Conservation (phyloP, 352 stramenopile genomes). For the Phytopythium sindhum region DNA sequence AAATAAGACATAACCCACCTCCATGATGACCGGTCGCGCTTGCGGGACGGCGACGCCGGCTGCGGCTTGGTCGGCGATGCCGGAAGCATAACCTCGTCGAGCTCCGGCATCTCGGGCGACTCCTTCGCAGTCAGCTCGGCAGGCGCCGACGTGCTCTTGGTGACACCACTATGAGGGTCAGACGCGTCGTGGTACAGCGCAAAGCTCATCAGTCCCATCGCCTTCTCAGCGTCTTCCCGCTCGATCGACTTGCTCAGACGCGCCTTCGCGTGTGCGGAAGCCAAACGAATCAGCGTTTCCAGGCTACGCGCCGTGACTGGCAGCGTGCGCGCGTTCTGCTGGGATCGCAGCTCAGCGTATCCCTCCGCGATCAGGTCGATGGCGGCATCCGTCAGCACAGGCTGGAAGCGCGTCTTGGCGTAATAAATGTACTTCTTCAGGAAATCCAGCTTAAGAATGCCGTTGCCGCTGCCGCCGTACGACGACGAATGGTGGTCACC, state of each 20-base stretch:
- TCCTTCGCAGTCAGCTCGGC: slow-evolving; percentile 5
- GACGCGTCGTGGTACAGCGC: slow-evolving; percentile 96
- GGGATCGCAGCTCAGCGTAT: slow-evolving; percentile 96
- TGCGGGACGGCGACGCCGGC: slow-evolving; percentile 37
- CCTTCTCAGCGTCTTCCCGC: slow-evolving; percentile 77
- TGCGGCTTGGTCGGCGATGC: slow-evolving; percentile 19
- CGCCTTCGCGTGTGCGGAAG: slow-evolving; percentile 97
- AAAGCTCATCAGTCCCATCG: slow-evolving; percentile 97
- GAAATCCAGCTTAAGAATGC: slow-evolving; percentile 95
- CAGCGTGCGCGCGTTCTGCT: slow-evolving; percentile 92
- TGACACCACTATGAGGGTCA: slow-evolving; percentile 29
- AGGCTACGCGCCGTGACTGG: slow-evolving; percentile 98
- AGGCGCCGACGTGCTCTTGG: slow-evolving; percentile 6
- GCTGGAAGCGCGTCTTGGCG: slow-evolving; percentile 94
- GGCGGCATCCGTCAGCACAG: slow-evolving; percentile 77
- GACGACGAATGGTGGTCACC: slow-evolving; percentile 61
- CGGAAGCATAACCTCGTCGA: slow-evolving; percentile 8
- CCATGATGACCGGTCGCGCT: slow-evolving; percentile 60
- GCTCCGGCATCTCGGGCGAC: slow-evolving; percentile 23
- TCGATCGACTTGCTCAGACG: slow-evolving; percentile 90
- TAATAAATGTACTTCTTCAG: slow-evolving; percentile 99
- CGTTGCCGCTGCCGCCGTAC: slow-evolving; percentile 46
- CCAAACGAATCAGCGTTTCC: slow-evolving; percentile 99
- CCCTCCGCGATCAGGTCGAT: slow-evolving; percentile 95
- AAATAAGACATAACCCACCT: slow-evolving; percentile 39